A percentile compares a stretch with the other conserved stretches of the same genome.
Evolutionary conservation across 495 filamentous ascomycete species (phyloP).

Genomic region (Neurospora sp.): DNA sequence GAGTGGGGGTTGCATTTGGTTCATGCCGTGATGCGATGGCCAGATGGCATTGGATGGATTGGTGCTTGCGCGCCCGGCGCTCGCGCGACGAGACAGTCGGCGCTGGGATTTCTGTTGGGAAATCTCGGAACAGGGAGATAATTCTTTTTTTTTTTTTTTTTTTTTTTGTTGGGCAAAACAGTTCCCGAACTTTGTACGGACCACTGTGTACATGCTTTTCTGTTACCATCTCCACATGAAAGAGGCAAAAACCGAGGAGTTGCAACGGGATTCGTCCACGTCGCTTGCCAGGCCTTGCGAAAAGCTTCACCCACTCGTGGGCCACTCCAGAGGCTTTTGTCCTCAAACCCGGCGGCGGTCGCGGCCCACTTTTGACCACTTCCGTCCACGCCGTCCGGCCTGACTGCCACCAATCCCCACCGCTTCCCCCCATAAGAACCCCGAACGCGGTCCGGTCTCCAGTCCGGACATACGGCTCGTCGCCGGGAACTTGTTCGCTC

Average conservation of each 20-base stretch:
- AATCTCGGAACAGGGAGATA: not conserved
- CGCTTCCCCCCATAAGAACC: not conserved
- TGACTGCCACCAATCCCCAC: not conserved
- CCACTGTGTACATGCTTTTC: not conserved
- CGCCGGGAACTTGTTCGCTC: not conserved
- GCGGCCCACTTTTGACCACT: not conserved
- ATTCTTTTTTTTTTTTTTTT: not conserved
- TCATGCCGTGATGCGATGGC: not conserved
- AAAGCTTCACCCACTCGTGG: not conserved
- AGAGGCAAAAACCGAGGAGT: not conserved
- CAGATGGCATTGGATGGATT: not conserved
- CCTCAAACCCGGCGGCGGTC: not conserved
- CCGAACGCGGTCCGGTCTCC: not conserved
- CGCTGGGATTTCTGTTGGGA: not conserved
- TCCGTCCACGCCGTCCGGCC: not conserved
- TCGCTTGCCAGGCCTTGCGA: not conserved
- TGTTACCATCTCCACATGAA: not conserved
- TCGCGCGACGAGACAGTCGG: not conserved
- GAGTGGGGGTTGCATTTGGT: not conserved
- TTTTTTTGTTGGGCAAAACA: not conserved
- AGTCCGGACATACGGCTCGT: not conserved
- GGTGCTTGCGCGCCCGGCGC: not conserved
- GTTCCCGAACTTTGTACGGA: not conserved
- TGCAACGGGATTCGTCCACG: not conserved
- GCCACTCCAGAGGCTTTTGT: not conserved